A percentile compares a stretch with the other conserved stretches of the same genome.
phyloP scores from a whole-genome alignment of 2,329 filamentous ascomycete genomes.

The Teratosphaeria viscida region DNA sequence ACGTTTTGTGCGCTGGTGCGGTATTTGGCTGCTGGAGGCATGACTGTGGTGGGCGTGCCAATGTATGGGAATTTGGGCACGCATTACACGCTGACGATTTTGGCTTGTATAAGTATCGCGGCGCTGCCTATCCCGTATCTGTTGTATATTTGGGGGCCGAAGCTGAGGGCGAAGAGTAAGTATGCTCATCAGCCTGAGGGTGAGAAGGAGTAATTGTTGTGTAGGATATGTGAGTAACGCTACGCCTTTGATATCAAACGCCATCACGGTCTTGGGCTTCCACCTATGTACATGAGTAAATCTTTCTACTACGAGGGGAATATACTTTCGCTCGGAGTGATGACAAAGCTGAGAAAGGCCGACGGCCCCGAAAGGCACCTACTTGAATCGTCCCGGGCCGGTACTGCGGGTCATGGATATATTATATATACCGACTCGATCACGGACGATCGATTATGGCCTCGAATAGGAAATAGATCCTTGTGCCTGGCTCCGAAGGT shows the following conservation, averaged over 20 bases:
- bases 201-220: neutral
- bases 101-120: slow-evolving; percentile 22
- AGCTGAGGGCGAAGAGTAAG: neutral
- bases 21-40: slow-evolving; percentile 32
- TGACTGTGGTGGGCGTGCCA: slow-evolving; percentile 30
- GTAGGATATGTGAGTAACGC: neutral
- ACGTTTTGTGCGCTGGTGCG: slow-evolving; percentile 31
- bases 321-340: neutral
- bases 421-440: neutral
- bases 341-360: neutral
- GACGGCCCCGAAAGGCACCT: neutral
- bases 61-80: slow-evolving; percentile 27
- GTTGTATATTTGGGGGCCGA: slow-evolving; percentile 24
- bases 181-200: neutral
- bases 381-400: neutral
- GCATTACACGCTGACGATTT: slow-evolving; percentile 25
- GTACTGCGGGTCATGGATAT: neutral
- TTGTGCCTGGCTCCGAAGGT: neutral
- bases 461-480: neutral
- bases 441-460: neutral
- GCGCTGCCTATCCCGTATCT: slow-evolving; percentile 33
- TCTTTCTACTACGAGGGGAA: neutral
- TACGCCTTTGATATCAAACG: neutral
- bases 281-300: too few relatives aligned
- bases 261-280: too few relatives aligned